These are phyloP conservation scores for Aeminium ludgeri DNA, from an alignment of 495 filamentous ascomycete genomes.

Conservation along the genomic window DNA sequence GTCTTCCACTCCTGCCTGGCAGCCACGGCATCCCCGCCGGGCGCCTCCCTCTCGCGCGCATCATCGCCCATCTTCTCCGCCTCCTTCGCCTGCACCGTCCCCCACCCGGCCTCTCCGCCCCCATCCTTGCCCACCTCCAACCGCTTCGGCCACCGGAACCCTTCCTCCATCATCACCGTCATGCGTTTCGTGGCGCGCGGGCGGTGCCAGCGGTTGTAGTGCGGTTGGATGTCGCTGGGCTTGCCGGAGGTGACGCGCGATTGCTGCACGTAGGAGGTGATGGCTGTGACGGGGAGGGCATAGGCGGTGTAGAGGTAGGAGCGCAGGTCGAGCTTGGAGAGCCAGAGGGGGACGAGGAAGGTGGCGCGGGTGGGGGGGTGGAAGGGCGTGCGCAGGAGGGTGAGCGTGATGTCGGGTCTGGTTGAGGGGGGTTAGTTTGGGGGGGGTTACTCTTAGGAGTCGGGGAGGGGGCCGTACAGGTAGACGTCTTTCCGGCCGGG, in stretches of 20 bases:
- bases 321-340: conserved; percentile 82
- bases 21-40: conserved; percentile 21
- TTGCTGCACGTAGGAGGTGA: conserved; percentile 68
- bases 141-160: conserved; percentile 67
- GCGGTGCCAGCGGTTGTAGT: conserved; percentile 31
- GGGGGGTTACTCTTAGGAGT: not conserved
- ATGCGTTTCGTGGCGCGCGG: conserved; percentile 67
- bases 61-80: conserved; percentile 26
- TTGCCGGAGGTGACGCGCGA: conserved; percentile 38
- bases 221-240: conserved; percentile 11
- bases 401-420: conserved; percentile 64
- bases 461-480: conserved; percentile 17
- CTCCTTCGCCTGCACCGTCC: conserved; percentile 37
- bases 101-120: conserved; percentile 37
- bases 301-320: conserved; percentile 76
- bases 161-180: conserved; percentile 67
- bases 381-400: conserved; percentile 52
- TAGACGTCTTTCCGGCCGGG: conserved; percentile 25
- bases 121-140: too few relatives aligned
- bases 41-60: too few relatives aligned
- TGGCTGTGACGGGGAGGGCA: conserved; percentile 42
- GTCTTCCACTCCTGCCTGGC: conserved; percentile 18
- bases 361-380: conserved; percentile 61
- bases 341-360: conserved; percentile 69
- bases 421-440: conserved; percentile 2